Percentiles rank a stretch among this genome's conserved stretches.
Evolutionary conservation across 495 filamentous ascomycete genomes (phyloP).

Genomic region (Sordaria brevicollis): DNA sequence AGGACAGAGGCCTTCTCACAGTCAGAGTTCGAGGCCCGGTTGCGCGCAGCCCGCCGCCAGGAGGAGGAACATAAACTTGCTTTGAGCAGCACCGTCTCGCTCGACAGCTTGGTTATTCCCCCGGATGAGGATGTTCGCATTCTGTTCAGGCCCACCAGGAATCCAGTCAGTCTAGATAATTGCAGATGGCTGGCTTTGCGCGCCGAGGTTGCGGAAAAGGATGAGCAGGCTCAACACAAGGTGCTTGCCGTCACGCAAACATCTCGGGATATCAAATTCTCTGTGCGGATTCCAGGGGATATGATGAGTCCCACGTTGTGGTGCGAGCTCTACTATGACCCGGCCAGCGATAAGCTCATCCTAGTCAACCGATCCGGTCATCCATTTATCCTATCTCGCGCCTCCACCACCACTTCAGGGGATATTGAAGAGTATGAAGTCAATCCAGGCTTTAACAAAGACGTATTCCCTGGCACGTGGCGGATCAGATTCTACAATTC

Average conservation of each 20-base stretch:
- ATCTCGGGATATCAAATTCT: constrained; percentile 37
- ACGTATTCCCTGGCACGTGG: constrained; percentile 37
- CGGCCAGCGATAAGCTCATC: constrained; percentile 38
- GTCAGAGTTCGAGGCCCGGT: constrained; percentile 31
- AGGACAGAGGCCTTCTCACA: constrained; percentile 41
- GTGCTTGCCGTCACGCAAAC: constrained; percentile 42
- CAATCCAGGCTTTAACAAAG: constrained; percentile 28
- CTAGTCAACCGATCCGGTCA: constrained; percentile 35
- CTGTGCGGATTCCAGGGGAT: constrained; percentile 35
- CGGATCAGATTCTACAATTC: constrained; percentile 31
- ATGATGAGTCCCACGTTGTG: constrained; percentile 28
- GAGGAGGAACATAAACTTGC: constrained; percentile 22
- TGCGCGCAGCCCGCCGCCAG: constrained; percentile 21
- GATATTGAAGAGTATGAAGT: constrained; percentile 28
- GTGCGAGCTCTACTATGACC: constrained; percentile 41
- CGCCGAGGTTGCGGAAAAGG: constrained; percentile 29
- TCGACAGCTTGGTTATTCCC: constrained; percentile 34
- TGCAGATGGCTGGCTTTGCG: constrained; percentile 33
- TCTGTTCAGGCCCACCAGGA: constrained; percentile 36
- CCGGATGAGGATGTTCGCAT: constrained; percentile 36
- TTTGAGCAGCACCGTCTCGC: constrained; percentile 24
- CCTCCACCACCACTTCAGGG: constrained; percentile 19
- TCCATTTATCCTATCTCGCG: constrained; percentile 30
- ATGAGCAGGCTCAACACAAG: constrained; percentile 30
- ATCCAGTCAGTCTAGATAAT: constrained; percentile 34